Evolutionary conservation across 2,329 filamentous ascomycete species (phyloP).

Genomic region (Ambrosiella cleistominuta): DNA sequence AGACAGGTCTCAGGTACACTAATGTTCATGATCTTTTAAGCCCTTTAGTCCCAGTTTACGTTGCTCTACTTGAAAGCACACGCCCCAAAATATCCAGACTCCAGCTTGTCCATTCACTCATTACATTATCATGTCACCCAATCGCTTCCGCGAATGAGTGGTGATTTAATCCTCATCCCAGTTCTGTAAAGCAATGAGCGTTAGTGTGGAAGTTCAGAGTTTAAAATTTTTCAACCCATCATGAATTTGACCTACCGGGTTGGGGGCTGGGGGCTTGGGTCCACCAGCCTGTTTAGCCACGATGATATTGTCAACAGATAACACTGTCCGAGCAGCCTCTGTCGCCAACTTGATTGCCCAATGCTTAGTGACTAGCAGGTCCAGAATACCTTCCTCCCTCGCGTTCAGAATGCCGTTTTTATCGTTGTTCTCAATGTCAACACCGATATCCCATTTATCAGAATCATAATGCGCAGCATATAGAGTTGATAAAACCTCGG

Average conservation of each 20-base stretch:
- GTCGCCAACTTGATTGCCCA: slow-evolving; percentile 97
- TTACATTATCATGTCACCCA: slow-evolving; percentile 13
- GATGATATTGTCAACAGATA: slow-evolving; percentile 98
- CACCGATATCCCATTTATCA: slow-evolving; percentile 75
- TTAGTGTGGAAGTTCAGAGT: neutral
- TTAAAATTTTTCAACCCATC: neutral
- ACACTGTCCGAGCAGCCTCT: slow-evolving; percentile 79
- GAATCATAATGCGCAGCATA: slow-evolving; percentile 88
- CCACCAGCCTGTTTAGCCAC: slow-evolving; percentile 93
- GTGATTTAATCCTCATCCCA: slow-evolving; percentile 40
- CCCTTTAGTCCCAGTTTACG: slow-evolving; percentile 7
- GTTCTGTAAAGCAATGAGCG: slow-evolving; percentile 28
- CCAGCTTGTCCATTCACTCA: slow-evolving; percentile 11
- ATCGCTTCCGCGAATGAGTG: slow-evolving; percentile 11
- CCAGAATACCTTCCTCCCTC: slow-evolving; percentile 73
- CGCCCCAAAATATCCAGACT: slow-evolving; percentile 1
- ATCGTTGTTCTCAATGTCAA: slow-evolving; percentile 83
- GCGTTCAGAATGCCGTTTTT: slow-evolving; percentile 69
- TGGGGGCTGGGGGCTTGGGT: slow-evolving; percentile 88
- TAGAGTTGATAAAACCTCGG: slow-evolving; percentile 80
- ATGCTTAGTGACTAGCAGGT: slow-evolving; percentile 77
- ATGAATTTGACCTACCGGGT: slow-evolving; percentile 37
- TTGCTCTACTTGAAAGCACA: neutral
- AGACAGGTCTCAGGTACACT: slow-evolving; percentile 4
- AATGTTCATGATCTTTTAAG: slow-evolving; percentile 9